A percentile compares a stretch with the other conserved stretches of the same genome.
Evolutionary conservation across 495 filamentous ascomycete species (phyloP).

Genomic region (Trichoderma virens): DNA sequence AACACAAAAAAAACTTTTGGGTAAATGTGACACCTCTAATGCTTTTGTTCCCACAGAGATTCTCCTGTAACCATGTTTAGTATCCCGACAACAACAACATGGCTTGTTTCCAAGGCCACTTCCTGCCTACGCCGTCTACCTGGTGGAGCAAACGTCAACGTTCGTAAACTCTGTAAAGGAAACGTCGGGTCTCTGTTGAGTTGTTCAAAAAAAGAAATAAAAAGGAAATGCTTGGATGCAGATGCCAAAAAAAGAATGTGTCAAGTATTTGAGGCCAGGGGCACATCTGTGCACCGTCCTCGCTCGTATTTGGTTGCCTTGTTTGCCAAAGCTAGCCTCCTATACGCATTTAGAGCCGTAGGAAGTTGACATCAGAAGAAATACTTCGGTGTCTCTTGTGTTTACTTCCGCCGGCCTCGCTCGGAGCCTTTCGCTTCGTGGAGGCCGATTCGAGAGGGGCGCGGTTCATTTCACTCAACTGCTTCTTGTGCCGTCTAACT

Average conservation of each 20-base stretch:
- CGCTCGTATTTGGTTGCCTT: slow-evolving; percentile 2
- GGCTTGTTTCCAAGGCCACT: slow-evolving; percentile 1
- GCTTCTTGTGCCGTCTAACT: slow-evolving; percentile 38
- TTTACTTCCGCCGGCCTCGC: slow-evolving; percentile 21
- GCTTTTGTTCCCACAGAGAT: not conserved
- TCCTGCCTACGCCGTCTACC: slow-evolving; percentile 6
- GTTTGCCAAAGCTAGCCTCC: no score
- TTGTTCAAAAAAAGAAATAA: not conserved
- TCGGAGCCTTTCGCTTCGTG: slow-evolving; percentile 44
- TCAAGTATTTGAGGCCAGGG: not conserved
- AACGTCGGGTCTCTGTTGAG: not conserved
- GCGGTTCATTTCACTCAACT: slow-evolving; percentile 26
- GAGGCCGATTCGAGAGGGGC: slow-evolving; percentile 32
- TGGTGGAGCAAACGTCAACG: not conserved
- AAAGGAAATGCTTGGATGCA: not conserved
- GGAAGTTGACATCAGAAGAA: slow-evolving; percentile 31
- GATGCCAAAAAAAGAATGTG: not conserved
- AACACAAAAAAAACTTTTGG: not conserved
- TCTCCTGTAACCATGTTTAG: slow-evolving; percentile 1
- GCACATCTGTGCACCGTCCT: slow-evolving; percentile 9
- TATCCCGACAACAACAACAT: not conserved
- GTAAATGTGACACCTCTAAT: not conserved
- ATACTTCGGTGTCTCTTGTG: slow-evolving; percentile 47
- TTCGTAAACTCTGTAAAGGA: not conserved
- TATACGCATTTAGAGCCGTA: slow-evolving; percentile 15